Conservation (phyloP, 2,329 filamentous ascomycete genomes). For the Camillea tinctor region DNA sequence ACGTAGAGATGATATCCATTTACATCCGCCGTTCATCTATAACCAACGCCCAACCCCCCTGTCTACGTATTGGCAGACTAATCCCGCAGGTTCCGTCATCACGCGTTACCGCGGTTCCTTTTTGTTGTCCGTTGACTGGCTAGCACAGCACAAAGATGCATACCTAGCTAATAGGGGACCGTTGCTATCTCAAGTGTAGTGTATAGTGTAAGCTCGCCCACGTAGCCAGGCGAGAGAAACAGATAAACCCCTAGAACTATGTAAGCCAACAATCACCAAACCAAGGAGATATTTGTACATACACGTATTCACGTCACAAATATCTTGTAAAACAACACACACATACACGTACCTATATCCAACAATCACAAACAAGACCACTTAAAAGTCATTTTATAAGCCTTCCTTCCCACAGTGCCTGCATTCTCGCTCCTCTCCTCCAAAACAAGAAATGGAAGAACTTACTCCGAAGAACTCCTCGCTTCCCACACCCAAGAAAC, state of each 20-base stretch:
- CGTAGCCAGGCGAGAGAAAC: not conserved
- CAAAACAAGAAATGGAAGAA: not conserved
- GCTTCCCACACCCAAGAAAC: constrained; percentile 1
- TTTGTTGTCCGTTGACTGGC: not conserved
- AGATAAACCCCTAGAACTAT: not conserved
- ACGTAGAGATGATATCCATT: not conserved
- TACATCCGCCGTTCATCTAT: not conserved
- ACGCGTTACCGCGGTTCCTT: not conserved
- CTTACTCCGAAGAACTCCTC: not conserved
- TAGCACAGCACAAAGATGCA: no score
- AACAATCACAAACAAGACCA: not conserved
- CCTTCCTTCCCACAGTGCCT: not conserved
- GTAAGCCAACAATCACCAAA: not conserved
- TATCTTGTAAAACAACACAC: not conserved
- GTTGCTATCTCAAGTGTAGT: no score
- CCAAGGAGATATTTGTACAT: not conserved
- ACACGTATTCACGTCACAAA: not conserved
- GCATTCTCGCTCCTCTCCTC: not conserved
- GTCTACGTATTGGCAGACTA: not conserved
- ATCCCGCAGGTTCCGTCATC: not conserved
- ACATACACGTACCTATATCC: no score
- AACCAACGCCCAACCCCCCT: not conserved
- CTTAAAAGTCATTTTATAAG: not conserved
- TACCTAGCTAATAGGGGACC: no score
- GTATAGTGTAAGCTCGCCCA: not conserved